Evolutionary conservation across 768 basidiomycete genomes (phyloP).

Genomic region (Trametes punicea): DNA sequence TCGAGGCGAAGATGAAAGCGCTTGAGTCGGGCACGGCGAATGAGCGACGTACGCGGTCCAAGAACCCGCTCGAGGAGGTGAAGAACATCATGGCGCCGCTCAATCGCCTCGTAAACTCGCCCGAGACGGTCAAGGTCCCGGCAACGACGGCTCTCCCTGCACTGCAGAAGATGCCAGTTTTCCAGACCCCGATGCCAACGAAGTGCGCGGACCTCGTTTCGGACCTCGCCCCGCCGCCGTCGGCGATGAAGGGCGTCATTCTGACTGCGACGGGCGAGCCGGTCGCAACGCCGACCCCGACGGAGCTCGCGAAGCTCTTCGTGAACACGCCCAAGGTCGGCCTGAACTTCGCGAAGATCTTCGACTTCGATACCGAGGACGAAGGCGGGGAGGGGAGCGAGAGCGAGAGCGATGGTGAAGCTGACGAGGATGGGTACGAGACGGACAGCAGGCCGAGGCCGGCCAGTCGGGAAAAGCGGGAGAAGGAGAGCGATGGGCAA

Average conservation of each 20-base stretch:
- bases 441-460: conserved; percentile 24
- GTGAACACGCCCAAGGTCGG: conserved; percentile 66
- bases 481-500: conserved; percentile 17
- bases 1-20: conserved; percentile 49
- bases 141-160: neutral
- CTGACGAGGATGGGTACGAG: conserved; percentile 28
- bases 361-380: conserved; percentile 51
- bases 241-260: conserved; percentile 60
- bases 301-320: conserved; percentile 65
- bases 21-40: conserved; percentile 35
- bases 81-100: conserved; percentile 63
- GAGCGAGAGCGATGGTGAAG: conserved; percentile 26
- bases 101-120: conserved; percentile 32
- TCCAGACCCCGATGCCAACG: conserved; percentile 52
- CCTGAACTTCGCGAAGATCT: conserved; percentile 75
- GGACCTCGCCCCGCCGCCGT: conserved; percentile 24
- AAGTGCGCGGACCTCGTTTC: conserved; percentile 15
- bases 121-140: conserved; percentile 19
- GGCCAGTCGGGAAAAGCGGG: neutral
- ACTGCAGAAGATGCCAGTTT: conserved; percentile 29
- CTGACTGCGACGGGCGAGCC: conserved; percentile 75
- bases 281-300: conserved; percentile 66
- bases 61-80: conserved; percentile 70
- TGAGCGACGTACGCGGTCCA: conserved; percentile 32
- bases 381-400: conserved; percentile 30